Percentiles rank a stretch among this genome's conserved stretches.
Conservation (phyloP, 2,329 filamentous ascomycete species). For the Pseudomassariella vexata region DNA sequence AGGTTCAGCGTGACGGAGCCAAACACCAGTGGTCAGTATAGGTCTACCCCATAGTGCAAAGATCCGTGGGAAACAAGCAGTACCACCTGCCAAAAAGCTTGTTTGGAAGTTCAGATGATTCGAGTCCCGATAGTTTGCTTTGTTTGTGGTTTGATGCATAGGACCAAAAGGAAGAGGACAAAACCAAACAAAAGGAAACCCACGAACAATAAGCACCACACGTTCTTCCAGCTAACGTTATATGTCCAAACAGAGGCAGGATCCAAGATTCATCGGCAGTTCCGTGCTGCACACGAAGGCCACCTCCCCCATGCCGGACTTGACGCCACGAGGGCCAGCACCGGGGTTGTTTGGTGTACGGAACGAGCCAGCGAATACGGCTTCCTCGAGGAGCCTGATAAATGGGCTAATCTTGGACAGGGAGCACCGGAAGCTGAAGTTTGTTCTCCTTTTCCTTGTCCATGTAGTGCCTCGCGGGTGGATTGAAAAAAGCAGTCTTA, state of each 20-base stretch:
- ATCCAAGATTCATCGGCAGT: constrained; percentile 82
- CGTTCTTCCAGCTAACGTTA: constrained; percentile 8
- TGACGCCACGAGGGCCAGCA: constrained; percentile 80
- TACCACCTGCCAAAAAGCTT: too few species aligned
- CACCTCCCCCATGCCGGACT: constrained; percentile 88
- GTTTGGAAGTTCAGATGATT: too few species aligned
- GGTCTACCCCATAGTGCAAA: not conserved
- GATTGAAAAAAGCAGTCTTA: too few species aligned
- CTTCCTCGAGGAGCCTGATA: constrained; percentile 72
- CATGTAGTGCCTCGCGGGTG: too few species aligned
- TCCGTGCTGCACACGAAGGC: constrained; percentile 84
- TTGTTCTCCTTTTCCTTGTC: too few species aligned
- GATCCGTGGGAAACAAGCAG: too few species aligned
- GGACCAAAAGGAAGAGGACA: too few species aligned
- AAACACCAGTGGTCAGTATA: constrained; percentile 45
- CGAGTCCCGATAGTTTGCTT: too few species aligned
- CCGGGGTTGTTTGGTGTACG: constrained; percentile 90
- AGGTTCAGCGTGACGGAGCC: constrained; percentile 56
- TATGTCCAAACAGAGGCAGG: constrained; percentile 55
- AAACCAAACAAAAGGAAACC: too few species aligned
- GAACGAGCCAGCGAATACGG: constrained; percentile 86
- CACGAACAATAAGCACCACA: not conserved
- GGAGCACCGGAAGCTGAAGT: constrained; percentile 93
- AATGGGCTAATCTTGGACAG: constrained; percentile 92
- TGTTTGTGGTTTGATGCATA: too few species aligned